Percentiles rank a stretch among this genome's conserved stretches.
Evolutionary conservation across 306 rosid genomes (phyloP).

Genomic region (Castanopsis chinensis): DNA sequence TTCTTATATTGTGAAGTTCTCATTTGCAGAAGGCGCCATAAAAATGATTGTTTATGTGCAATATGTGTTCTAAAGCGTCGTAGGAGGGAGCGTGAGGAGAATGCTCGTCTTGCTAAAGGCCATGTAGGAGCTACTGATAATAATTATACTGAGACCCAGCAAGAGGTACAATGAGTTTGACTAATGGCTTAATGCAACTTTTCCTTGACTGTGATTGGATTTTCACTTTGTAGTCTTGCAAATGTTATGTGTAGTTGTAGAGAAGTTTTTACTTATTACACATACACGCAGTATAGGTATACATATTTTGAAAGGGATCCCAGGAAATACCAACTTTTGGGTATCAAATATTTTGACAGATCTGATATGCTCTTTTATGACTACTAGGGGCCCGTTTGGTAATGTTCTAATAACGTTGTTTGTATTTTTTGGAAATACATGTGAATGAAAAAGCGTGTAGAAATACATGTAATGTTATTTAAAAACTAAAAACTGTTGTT

Average conservation of each 20-base stretch:
- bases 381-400: neutral
- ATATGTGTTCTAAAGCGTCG: constrained; percentile 90
- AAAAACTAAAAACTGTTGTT: no score
- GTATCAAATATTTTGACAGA: neutral
- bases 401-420: no score
- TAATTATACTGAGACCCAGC: constrained; percentile 45
- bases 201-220: neutral
- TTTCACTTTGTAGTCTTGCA: neutral
- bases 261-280: neutral
- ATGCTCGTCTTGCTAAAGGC: constrained; percentile 60
- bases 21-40: constrained; percentile 88
- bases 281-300: neutral
- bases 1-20: constrained; percentile 13
- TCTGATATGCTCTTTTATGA: constrained; percentile 15
- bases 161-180: constrained; percentile 53
- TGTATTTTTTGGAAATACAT: no score
- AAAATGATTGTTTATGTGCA: constrained; percentile 89
- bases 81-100: constrained; percentile 92
- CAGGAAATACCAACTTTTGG: neutral
- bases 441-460: no score
- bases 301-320: constrained; percentile 3
- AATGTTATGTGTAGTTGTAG: neutral
- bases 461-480: no score
- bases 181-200: constrained; percentile 7
- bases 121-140: constrained; percentile 46